phyloP scores from a whole-genome alignment of 345 rosid species.

The Populus alba region DNA sequence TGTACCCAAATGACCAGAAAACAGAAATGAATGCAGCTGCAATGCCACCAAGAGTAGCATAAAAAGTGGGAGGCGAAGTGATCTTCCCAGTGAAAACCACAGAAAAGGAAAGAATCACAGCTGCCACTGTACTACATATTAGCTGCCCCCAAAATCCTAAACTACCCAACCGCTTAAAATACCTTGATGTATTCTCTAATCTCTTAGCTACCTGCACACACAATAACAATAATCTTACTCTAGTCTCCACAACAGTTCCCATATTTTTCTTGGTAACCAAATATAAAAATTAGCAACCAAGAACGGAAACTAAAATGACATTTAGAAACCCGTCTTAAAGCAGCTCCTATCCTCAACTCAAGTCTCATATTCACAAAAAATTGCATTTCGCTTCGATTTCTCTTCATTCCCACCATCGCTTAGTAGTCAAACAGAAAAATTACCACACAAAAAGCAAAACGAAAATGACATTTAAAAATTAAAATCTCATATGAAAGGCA shows the following conservation, averaged over 20 bases:
- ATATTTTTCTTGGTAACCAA: not conserved
- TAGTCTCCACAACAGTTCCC: not conserved
- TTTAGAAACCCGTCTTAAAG: not conserved
- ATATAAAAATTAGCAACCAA: not conserved
- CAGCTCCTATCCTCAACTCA: not conserved
- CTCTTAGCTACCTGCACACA: slow-evolving; percentile 78
- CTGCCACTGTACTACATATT: slow-evolving; percentile 74
- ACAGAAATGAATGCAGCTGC: slow-evolving; percentile 87
- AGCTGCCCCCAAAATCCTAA: slow-evolving; percentile 98
- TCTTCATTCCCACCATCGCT: not conserved
- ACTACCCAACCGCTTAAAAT: slow-evolving; percentile 84
- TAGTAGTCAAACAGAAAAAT: not conserved
- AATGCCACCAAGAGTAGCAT: slow-evolving; percentile 84
- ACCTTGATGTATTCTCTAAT: slow-evolving; percentile 83
- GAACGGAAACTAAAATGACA: not conserved
- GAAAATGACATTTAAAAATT: not conserved
- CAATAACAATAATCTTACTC: not conserved
- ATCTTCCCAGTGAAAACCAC: slow-evolving; percentile 72
- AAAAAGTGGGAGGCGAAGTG: slow-evolving; percentile 79
- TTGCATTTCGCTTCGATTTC: not conserved
- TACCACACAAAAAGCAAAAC: not conserved
- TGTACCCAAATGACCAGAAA: slow-evolving; percentile 94
- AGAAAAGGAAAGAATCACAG: slow-evolving; percentile 87
- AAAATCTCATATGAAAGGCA: not conserved
- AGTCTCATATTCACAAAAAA: not conserved